These are phyloP conservation scores for Cercospora zeina DNA, from an alignment of 2,329 filamentous ascomycete genomes.

Conservation along the genomic window DNA sequence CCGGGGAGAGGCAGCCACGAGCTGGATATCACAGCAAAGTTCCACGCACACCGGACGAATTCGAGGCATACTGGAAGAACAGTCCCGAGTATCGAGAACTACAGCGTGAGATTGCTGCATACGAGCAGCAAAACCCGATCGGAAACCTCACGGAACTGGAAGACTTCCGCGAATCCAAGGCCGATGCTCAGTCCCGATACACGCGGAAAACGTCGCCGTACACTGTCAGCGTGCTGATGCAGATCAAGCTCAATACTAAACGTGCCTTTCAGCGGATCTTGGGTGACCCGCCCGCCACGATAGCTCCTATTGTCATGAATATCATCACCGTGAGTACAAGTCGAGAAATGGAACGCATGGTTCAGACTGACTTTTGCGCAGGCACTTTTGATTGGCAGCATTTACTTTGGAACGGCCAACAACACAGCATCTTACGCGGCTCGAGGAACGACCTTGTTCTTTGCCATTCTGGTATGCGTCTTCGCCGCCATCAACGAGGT, in stretches of 20 bases:
- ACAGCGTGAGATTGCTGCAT: constrained; percentile 53
- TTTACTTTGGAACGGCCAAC: constrained; percentile 57
- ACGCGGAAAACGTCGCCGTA: constrained; percentile 70
- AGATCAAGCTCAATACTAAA: constrained; percentile 75
- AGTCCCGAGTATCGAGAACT: constrained; percentile 51
- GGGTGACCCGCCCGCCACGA: constrained; percentile 7
- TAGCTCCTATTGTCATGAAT: constrained; percentile 65
- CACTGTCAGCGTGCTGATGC: constrained; percentile 73
- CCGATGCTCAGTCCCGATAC: constrained; percentile 47
- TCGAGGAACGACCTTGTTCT: constrained; percentile 60
- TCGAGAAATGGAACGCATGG: constrained; percentile 38
- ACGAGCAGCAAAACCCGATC: constrained; percentile 50
- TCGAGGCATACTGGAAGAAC: constrained; percentile 55
- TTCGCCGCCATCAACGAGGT: constrained; percentile 64
- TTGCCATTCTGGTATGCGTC: constrained; percentile 61
- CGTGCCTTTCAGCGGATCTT: constrained; percentile 8
- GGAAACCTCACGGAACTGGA: constrained; percentile 45
- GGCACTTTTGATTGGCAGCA: constrained; percentile 63
- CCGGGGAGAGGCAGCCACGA: constrained; percentile 57
- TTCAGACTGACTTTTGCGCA: constrained; percentile 50
- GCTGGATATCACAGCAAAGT: constrained; percentile 62
- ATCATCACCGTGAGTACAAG: constrained; percentile 66
- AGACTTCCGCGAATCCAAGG: constrained; percentile 48
- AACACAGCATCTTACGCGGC: constrained; percentile 56
- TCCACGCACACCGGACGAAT: constrained; percentile 69